Evolutionary conservation across 73 alveolate species (phyloP).

Genomic region (Symbiodinium pilosum): DNA sequence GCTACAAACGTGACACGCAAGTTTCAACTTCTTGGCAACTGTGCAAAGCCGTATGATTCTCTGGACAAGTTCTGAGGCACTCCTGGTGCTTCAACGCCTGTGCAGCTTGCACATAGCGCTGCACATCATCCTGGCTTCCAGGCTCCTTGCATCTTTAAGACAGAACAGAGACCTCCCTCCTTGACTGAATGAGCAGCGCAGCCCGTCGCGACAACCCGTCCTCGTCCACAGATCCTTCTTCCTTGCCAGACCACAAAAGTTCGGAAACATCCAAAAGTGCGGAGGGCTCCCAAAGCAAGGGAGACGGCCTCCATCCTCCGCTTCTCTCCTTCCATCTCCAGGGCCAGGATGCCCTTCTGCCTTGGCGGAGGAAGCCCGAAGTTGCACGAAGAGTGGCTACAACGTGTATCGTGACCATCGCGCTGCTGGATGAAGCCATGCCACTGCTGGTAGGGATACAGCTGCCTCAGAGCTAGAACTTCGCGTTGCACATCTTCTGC

Average conservation of each 20-base stretch:
- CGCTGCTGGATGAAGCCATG: constrained; percentile 16
- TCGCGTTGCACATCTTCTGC: constrained; percentile 72
- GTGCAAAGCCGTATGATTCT: no score
- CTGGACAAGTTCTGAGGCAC: constrained; percentile 4
- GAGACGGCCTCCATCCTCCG: constrained; percentile 55
- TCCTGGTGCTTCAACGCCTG: constrained; percentile 33
- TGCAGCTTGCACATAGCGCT: constrained; percentile 46
- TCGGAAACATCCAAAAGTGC: no score
- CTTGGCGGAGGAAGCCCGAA: neutral
- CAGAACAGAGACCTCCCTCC: no score
- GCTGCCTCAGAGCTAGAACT: constrained; percentile 82
- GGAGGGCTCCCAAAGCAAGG: no score
- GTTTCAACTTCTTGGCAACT: no score
- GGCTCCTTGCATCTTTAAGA: neutral
- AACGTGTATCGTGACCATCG: no score
- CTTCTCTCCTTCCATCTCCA: constrained; percentile 81
- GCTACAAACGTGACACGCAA: no score
- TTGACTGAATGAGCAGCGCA: neutral
- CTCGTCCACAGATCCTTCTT: neutral
- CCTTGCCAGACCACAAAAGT: no score
- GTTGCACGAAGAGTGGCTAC: no score
- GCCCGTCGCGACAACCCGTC: neutral
- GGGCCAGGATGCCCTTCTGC: constrained; percentile 54
- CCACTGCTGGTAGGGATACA: constrained; percentile 80
- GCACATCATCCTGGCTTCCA: constrained; percentile 24